Conservation (phyloP, 148 eudicot genomes). For the Chenopodium suecicum region DNA sequence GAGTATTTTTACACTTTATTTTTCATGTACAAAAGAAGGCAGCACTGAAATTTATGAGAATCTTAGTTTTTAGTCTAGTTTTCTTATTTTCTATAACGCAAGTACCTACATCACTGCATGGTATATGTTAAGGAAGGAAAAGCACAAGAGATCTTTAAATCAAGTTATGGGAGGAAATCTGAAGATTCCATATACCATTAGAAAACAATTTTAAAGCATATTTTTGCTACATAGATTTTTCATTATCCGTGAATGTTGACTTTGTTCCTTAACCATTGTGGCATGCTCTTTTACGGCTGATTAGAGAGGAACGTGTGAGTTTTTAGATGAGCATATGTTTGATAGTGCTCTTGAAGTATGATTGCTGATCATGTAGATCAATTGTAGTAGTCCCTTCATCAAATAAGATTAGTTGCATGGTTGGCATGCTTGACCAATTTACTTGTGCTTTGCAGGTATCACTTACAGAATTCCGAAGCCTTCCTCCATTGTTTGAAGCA, state of each 20-base stretch:
- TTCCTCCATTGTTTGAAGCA: conserved; percentile 75
- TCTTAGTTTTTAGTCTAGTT: no score
- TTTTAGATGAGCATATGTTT: neutral
- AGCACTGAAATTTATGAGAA: no score
- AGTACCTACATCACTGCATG: neutral
- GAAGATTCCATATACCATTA: neutral
- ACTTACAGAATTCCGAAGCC: conserved; percentile 72
- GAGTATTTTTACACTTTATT: no score
- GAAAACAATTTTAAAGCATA: neutral
- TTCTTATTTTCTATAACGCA: no score
- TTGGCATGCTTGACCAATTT: neutral
- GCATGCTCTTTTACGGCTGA: neutral
- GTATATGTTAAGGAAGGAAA: neutral
- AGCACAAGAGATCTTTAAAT: neutral
- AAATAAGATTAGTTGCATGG: no score
- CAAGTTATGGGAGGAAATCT: neutral
- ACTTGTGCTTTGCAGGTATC: conserved; percentile 46
- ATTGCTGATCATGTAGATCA: neutral
- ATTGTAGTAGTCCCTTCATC: neutral
- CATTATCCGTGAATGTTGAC: neutral
- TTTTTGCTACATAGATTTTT: neutral
- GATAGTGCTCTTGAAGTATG: neutral
- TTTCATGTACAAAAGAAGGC: no score
- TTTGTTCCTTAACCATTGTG: neutral
- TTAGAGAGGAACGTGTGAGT: neutral